Evolutionary conservation across 192 early-diverging fungal species (phyloP), one percentile per base, ranked within the genome.

Genomic region (Podila verticillata): DNA sequence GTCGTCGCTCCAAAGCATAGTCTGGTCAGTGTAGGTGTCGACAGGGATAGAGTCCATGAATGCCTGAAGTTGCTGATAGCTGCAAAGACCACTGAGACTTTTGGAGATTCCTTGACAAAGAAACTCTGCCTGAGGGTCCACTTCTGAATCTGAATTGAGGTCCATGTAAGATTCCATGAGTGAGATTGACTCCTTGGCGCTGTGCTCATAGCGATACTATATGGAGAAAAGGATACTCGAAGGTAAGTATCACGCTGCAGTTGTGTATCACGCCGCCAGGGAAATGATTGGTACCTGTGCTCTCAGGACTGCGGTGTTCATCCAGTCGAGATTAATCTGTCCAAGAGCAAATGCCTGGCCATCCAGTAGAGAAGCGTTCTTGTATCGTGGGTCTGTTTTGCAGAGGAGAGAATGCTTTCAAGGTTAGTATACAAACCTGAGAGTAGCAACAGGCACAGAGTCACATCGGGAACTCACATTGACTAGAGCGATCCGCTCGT

Each of bases 291-390:
- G 19, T 77, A 72, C 77, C 65, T 80, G 77, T 51, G 77, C 70
- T 28, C 57, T 48, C 12, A 36, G 4, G 7, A 80, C 70, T 20
- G 77, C 77, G 12, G 70, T 64, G 15, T 68, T 80, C 36, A 80
- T 80, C 77, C 77, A 80, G 56, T 80, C 77, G 0, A 80, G 58
- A 24, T 70, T 72, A 31, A 72, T 60, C 19, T 80, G 77, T 29
- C 69, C 71, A 3, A 80, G 61, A 0, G 77, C 77, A 13, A 58
- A 29, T 12, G 69, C 70, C 30, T 80, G 77, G 7, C 65, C 77
- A 12, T 80, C 77, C 22, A 63, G 67, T 15, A 80, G 57, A 39
- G 56, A 68, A 0, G 77, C 56, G n/a, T 72, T 68, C 35, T 57
- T 72, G 47, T 72, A 80, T 57, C 77, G 62, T 31, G 70, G 69